These are phyloP conservation scores for Populus simonii DNA, from an alignment of 345 rosid genomes.

Conservation along the genomic window DNA sequence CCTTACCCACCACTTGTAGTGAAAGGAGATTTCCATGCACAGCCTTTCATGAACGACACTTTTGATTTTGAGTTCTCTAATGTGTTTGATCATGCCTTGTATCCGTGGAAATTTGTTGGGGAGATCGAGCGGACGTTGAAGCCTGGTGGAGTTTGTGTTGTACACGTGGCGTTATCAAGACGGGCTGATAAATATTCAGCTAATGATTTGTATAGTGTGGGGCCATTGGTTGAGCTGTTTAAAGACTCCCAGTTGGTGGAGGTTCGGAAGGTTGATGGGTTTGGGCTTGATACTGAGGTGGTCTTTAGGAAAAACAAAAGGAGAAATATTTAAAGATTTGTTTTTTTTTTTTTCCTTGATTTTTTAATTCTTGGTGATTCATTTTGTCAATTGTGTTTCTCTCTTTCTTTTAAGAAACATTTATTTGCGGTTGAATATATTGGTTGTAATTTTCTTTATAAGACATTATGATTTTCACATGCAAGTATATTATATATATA, in stretches of 20 bases:
- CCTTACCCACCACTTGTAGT: conserved; percentile 42
- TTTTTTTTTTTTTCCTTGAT: not conserved
- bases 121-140: conserved; percentile 45
- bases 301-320: conserved; percentile 22
- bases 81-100: conserved; percentile 44
- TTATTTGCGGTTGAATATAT: too few relatives aligned
- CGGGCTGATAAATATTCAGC: conserved; percentile 45
- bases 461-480: too few relatives aligned
- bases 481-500: too few relatives aligned
- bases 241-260: conserved; percentile 30
- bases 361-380: not conserved
- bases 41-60: conserved; percentile 33
- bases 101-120: conserved; percentile 31
- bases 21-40: conserved; percentile 41
- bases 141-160: conserved; percentile 35
- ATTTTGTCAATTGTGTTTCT: not conserved
- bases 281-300: conserved; percentile 42
- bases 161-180: conserved; percentile 34
- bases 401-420: not conserved
- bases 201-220: conserved; percentile 37
- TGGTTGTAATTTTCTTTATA: too few relatives aligned
- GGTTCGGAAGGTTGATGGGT: conserved; percentile 31
- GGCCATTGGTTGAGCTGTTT: conserved; percentile 28
- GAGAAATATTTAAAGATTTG: not conserved
- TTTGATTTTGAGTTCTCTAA: conserved; percentile 47